Percentiles rank a stretch among this genome's conserved stretches.
Evolutionary conservation across 148 eudicot genomes (phyloP).

Genomic region (Mesembryanthemum crystallinum): DNA sequence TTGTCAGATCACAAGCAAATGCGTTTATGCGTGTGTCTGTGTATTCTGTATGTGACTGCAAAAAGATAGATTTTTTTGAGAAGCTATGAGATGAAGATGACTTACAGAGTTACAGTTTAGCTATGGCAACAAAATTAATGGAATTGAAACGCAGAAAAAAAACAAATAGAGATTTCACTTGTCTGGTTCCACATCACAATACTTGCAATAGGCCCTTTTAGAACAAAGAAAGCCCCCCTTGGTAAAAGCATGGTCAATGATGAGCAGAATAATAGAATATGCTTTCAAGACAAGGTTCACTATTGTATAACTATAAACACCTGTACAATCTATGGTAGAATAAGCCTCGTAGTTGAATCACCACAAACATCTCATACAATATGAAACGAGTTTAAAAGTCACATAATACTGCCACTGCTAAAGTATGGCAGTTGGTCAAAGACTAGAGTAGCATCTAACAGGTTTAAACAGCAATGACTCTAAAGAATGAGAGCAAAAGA

Average conservation of each 20-base stretch:
- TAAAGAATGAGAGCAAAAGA: too few relatives aligned
- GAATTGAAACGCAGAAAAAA: background rate
- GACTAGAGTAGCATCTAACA: too few relatives aligned
- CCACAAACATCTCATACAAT: background rate
- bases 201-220: background rate
- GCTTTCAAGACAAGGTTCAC: background rate
- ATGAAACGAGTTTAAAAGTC: background rate
- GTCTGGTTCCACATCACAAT: background rate
- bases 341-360: background rate
- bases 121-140: background rate
- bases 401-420: background rate
- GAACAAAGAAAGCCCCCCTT: background rate
- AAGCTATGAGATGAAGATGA: slow-evolving; percentile 2
- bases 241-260: background rate
- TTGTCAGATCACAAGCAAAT: slow-evolving; percentile 87
- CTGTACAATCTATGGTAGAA: background rate
- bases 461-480: too few relatives aligned
- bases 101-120: background rate
- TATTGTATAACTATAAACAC: background rate
- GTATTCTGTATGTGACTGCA: slow-evolving; percentile 79
- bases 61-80: slow-evolving; percentile 4
- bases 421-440: too few relatives aligned
- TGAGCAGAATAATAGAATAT: background rate
- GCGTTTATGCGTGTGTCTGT: slow-evolving; percentile 64
- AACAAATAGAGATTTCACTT: background rate